Percentiles rank a stretch among this genome's conserved stretches.
Evolutionary conservation across 441 rosid species (phyloP).

Genomic region (Pelargonium fulgidum): DNA sequence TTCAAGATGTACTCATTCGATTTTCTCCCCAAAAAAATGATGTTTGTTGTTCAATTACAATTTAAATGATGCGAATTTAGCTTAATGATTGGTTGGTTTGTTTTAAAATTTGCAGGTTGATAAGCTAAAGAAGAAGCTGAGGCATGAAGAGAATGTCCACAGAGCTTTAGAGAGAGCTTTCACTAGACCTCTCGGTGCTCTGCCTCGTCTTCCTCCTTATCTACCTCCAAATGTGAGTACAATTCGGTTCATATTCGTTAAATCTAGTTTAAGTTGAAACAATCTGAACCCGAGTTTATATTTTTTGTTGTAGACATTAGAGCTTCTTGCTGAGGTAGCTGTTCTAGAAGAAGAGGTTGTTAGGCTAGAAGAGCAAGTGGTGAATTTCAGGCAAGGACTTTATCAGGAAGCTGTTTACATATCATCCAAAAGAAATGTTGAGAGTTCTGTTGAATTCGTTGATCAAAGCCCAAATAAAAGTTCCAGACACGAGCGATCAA

Average conservation of each 20-base stretch:
- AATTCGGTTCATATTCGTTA: slow-evolving; percentile 6
- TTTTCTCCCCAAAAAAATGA: background rate
- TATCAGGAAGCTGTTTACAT: slow-evolving; percentile 71
- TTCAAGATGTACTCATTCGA: slow-evolving; percentile 50
- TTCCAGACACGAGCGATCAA: slow-evolving; percentile 60
- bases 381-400: slow-evolving; percentile 73
- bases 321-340: slow-evolving; percentile 94
- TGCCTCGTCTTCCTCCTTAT: slow-evolving; percentile 86
- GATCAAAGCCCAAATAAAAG: slow-evolving; percentile 34
- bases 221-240: slow-evolving; percentile 71
- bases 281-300: background rate
- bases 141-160: slow-evolving; percentile 90
- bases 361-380: slow-evolving; percentile 85
- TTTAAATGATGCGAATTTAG: background rate
- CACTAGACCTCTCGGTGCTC: slow-evolving; percentile 85
- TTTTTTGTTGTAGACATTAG: slow-evolving; percentile 51
- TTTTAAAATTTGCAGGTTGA: slow-evolving; percentile 37
- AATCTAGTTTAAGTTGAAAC: background rate
- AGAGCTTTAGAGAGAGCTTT: slow-evolving; percentile 90
- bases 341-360: slow-evolving; percentile 89
- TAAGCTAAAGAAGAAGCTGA: slow-evolving; percentile 78
- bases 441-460: slow-evolving; percentile 33
- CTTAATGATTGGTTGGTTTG: background rate
- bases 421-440: slow-evolving; percentile 58
- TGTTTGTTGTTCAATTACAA: background rate